A percentile compares a stretch with the other conserved stretches of the same genome.
phyloP scores from a whole-genome alignment of 1,284 basidiomycete species.

The Naganishia albida region DNA sequence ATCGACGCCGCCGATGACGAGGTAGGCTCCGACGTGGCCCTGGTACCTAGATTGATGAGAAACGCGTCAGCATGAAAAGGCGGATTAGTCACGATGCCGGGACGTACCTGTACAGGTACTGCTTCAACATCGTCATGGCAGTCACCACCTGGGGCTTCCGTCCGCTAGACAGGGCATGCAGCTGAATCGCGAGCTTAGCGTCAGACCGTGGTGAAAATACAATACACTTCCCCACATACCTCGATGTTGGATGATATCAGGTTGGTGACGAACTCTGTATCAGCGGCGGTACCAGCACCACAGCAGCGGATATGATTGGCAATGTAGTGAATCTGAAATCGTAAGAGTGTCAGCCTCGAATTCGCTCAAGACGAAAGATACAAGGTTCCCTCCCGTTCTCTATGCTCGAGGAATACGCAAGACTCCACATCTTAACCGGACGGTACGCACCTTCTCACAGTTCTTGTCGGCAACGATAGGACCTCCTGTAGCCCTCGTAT shows the following conservation, averaged over 20 bases:
- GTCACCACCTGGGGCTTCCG: slow-evolving; percentile 88
- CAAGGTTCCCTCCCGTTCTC: too few species aligned
- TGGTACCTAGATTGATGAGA: slow-evolving; percentile 70
- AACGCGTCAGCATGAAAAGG: not conserved
- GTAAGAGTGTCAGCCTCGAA: not conserved
- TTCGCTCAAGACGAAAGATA: too few species aligned
- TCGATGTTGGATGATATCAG: slow-evolving; percentile 92
- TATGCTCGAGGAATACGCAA: too few species aligned
- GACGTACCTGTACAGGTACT: slow-evolving; percentile 73
- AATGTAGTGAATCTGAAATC: slow-evolving; percentile 87
- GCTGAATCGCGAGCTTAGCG: slow-evolving; percentile 39
- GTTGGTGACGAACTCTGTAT: slow-evolving; percentile 93
- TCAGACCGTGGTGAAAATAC: not conserved
- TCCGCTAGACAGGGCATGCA: slow-evolving; percentile 81
- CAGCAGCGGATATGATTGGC: slow-evolving; percentile 94
- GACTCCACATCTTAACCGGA: too few species aligned
- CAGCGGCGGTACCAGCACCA: slow-evolving; percentile 96
- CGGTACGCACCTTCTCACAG: slow-evolving; percentile 85
- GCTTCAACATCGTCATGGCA: slow-evolving; percentile 97
- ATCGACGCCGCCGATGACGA: slow-evolving; percentile 97
- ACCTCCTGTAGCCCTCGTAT: slow-evolving; percentile 93
- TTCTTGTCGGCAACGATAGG: slow-evolving; percentile 98
- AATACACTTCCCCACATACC: slow-evolving; percentile 35
- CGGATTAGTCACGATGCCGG: slow-evolving; percentile 28
- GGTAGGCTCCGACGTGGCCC: slow-evolving; percentile 90